Evolutionary conservation across 2,329 filamentous ascomycete genomes (phyloP).

Genomic region (Aspergillus fischeri): DNA sequence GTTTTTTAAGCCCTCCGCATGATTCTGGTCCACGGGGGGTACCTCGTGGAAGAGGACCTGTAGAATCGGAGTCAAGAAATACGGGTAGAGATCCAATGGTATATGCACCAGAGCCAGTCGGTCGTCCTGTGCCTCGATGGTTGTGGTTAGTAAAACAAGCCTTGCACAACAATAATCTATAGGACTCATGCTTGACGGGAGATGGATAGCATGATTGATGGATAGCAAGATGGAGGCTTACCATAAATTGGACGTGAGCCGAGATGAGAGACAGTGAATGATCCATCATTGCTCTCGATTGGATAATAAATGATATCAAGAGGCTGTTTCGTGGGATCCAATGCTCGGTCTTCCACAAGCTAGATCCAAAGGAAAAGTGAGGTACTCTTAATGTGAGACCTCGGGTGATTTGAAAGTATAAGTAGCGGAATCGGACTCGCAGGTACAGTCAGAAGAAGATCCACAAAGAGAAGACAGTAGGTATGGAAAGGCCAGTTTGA

Average conservation of each 20-base stretch:
- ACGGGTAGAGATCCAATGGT: slow-evolving; percentile 70
- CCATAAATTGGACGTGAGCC: slow-evolving; percentile 31
- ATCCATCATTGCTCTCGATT: slow-evolving; percentile 18
- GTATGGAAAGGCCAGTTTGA: neutral
- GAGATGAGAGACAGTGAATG: slow-evolving; percentile 27
- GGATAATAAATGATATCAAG: neutral
- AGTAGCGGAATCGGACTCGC: neutral
- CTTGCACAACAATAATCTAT: neutral
- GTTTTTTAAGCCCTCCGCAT: slow-evolving; percentile 35
- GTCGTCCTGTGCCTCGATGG: slow-evolving; percentile 61
- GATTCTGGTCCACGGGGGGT: slow-evolving; percentile 37
- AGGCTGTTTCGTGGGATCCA: neutral
- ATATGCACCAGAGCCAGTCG: slow-evolving; percentile 87
- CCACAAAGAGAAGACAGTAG: neutral
- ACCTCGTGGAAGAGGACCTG: slow-evolving; percentile 68
- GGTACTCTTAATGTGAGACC: neutral
- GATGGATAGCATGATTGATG: neutral
- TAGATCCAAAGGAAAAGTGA: neutral
- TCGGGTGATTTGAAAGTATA: neutral
- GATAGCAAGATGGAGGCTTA: slow-evolving; percentile 11
- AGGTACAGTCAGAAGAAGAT: neutral
- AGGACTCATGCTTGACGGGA: neutral
- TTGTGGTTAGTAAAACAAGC: slow-evolving; percentile 15
- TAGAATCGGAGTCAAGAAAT: slow-evolving; percentile 82
- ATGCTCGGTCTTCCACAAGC: neutral